phyloP scores from a whole-genome alignment of 371 early-diverging fungal genomes.

The Syncephalastrum contaminatum region DNA sequence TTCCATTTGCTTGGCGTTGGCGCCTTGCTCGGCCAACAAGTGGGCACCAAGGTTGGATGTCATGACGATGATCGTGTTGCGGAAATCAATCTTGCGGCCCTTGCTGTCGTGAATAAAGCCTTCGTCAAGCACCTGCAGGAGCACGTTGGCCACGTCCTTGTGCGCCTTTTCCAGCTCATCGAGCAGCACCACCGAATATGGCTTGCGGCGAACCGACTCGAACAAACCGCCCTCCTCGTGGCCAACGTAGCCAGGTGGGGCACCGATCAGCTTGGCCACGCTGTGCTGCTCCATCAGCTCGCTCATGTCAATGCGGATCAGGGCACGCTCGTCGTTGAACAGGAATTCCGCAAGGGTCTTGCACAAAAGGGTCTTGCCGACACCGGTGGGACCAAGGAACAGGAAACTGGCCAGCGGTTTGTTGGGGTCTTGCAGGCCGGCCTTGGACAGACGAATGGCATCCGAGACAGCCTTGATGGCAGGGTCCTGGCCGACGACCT shows the following conservation, averaged over 20 bases:
- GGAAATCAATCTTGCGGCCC: conserved; percentile 84
- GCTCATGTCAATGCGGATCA: conserved; percentile 92
- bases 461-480: conserved; percentile 81
- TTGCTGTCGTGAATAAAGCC: conserved; percentile 88
- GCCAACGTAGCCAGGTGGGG: conserved; percentile 90
- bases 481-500: conserved; percentile 87
- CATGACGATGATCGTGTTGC: conserved; percentile 93
- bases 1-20: conserved; percentile 20
- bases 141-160: conserved; percentile 72
- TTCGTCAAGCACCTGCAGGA: conserved; percentile 90
- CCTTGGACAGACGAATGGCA: conserved; percentile 71
- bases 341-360: conserved; percentile 88
- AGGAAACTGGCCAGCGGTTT: conserved; percentile 90
- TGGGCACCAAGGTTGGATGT: conserved; percentile 82
- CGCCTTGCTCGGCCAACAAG: conserved; percentile 39
- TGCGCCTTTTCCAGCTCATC: conserved; percentile 97
- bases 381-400: conserved; percentile 94
- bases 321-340: conserved; percentile 82
- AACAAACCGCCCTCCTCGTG: conserved; percentile 88
- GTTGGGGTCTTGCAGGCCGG: conserved; percentile 78
- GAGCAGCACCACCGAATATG: conserved; percentile 85
- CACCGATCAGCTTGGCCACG: conserved; percentile 86
- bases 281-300: conserved; percentile 86
- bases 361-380: conserved; percentile 81
- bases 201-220: conserved; percentile 87